Percentiles rank a stretch among this genome's conserved stretches.
phyloP scores from a whole-genome alignment of 345 rosid genomes.

The Dipteronia dyeriana region DNA sequence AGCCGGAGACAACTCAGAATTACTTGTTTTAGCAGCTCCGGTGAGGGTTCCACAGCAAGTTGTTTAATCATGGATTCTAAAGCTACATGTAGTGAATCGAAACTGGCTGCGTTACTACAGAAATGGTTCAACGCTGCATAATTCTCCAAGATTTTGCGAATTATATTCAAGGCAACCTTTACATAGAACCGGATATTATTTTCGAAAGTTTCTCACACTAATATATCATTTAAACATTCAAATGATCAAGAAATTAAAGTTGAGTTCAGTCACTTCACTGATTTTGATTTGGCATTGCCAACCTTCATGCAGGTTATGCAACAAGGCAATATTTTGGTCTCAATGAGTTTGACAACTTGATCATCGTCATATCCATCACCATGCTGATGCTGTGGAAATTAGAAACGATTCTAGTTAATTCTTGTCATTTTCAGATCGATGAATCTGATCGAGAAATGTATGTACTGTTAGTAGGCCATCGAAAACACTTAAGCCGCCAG shows the following conservation, averaged over 20 bases:
- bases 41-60: conserved; percentile 20
- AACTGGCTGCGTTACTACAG: not conserved
- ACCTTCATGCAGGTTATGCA: conserved; percentile 51
- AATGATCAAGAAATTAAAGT: not conserved
- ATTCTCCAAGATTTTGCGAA: conserved; percentile 34
- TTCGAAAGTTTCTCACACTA: no score
- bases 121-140: conserved; percentile 38
- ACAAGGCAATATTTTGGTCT: conserved; percentile 42
- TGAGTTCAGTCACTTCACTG: conserved; percentile 37
- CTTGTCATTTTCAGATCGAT: not conserved
- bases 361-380: conserved; percentile 23
- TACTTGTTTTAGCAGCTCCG: conserved; percentile 35
- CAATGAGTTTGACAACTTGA: conserved; percentile 36
- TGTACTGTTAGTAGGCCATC: conserved; percentile 60
- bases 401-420: not conserved
- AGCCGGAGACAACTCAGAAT: conserved; percentile 47
- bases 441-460: not conserved
- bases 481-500: conserved; percentile 63
- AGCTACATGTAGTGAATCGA: not conserved
- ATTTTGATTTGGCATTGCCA: conserved; percentile 47
- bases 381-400: conserved; percentile 31
- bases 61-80: conserved; percentile 6
- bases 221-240: no score
- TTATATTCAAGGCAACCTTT: conserved; percentile 52
- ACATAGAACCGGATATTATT: conserved; percentile 15